Evolutionary conservation across 768 basidiomycete species (phyloP).

Genomic region (Lentinula edodes): DNA sequence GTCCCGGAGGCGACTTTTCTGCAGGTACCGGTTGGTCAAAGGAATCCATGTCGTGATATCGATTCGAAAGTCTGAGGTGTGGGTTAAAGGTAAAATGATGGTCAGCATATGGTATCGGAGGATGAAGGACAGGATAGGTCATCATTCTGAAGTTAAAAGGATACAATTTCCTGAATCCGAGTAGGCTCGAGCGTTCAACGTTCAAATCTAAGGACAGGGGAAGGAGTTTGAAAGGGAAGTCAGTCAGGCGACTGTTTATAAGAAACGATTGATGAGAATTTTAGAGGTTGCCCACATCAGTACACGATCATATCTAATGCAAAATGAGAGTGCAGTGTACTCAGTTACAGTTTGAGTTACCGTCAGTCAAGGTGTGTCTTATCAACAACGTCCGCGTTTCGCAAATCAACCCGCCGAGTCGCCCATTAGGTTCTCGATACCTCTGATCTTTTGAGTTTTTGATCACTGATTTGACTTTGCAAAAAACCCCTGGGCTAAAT

Average conservation of each 20-base stretch:
- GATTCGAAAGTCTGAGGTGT: slow-evolving; percentile 31
- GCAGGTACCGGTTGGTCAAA: slow-evolving; percentile 50
- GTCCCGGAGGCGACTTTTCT: slow-evolving; percentile 65
- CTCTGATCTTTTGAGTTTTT: not conserved
- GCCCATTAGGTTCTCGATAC: not conserved
- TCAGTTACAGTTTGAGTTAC: slow-evolving; percentile 1
- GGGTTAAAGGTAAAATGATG: slow-evolving; percentile 73
- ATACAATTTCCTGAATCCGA: not conserved
- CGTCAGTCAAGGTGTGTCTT: not conserved
- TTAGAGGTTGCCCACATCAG: not conserved
- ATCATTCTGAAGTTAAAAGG: not conserved
- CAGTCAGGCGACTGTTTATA: not conserved
- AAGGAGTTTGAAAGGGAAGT: not conserved
- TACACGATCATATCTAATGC: not conserved
- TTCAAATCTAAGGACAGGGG: not conserved
- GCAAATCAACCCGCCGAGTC: not conserved
- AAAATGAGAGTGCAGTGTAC: slow-evolving; percentile 4
- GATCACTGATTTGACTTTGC: not conserved
- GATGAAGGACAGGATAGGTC: slow-evolving; percentile 4
- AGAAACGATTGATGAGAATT: not conserved
- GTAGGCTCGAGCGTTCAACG: slow-evolving; percentile 4
- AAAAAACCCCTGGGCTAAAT: not conserved
- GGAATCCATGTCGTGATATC: not conserved
- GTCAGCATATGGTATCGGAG: slow-evolving; percentile 40
- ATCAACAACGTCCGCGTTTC: not conserved